A percentile compares a stretch with the other conserved stretches of the same genome.
Conservation (phyloP, 805 yeast genomes). For the Saccharomycopsis sp. region DNA sequence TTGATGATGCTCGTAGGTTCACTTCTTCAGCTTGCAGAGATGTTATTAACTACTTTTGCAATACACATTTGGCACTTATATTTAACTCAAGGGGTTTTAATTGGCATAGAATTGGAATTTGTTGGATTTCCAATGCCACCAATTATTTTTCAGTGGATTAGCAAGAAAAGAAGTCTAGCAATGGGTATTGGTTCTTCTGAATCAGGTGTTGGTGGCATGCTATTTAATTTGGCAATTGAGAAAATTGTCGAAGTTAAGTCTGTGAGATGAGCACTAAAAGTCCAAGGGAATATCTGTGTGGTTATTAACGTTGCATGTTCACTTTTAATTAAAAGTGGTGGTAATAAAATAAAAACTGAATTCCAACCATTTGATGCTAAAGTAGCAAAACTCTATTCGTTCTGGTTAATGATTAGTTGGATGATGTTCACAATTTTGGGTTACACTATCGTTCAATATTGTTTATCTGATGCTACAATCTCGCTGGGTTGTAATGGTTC, state of each 20-base stretch:
- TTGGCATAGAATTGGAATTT: slow-evolving; percentile 45
- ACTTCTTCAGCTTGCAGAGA: slow-evolving; percentile 39
- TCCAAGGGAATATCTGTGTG: slow-evolving; percentile 33
- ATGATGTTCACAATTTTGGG: slow-evolving; percentile 48
- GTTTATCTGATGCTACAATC: slow-evolving; percentile 51
- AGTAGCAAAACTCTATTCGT: slow-evolving; percentile 35
- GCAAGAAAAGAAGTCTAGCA: slow-evolving; percentile 38
- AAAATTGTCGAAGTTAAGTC: slow-evolving; percentile 28
- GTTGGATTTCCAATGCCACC: slow-evolving; percentile 53
- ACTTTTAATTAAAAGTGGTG: slow-evolving; percentile 33
- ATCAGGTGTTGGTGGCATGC: slow-evolving; percentile 38
- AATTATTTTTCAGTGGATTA: slow-evolving; percentile 58
- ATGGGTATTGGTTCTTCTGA: slow-evolving; percentile 35
- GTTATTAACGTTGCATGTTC: slow-evolving; percentile 31
- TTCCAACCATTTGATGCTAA: slow-evolving; percentile 36
- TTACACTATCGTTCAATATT: slow-evolving; percentile 52
- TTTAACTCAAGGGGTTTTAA: slow-evolving; percentile 60
- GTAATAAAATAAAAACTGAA: slow-evolving; percentile 30
- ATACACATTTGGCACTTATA: slow-evolving; percentile 56
- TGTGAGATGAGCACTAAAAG: slow-evolving; percentile 32
- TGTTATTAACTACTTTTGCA: slow-evolving; percentile 46
- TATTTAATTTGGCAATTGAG: slow-evolving; percentile 34
- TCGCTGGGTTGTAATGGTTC: slow-evolving; percentile 49
- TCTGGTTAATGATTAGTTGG: slow-evolving; percentile 36
- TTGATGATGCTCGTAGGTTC: slow-evolving; percentile 38